Evolutionary conservation across 352 stramenopile genomes (phyloP), one percentile per base, ranked within the genome.

Genomic region (Pythium brachiatum): DNA sequence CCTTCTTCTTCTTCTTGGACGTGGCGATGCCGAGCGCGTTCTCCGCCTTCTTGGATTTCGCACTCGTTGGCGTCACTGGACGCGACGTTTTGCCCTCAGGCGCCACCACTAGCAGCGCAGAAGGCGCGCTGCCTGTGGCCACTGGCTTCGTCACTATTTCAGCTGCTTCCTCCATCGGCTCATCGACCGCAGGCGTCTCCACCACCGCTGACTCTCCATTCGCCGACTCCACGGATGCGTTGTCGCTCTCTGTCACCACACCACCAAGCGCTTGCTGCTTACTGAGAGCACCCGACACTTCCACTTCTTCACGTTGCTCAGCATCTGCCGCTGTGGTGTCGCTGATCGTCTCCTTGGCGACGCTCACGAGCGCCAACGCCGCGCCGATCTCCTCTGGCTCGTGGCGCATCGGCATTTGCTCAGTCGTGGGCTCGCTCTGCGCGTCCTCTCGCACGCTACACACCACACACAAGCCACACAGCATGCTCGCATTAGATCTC

Each of bases 1-100:
- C 69, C 54, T 68, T 64, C 39, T 62, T 73, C 57, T 78, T 79
- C 15, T 68, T 65, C 53, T 75, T 74, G 5, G 66, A 55, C 7
- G 26, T 23, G 13, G 60, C 25, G 59, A 72, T 72, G 23, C 48
- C 69, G 4, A 48, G 69, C 9, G 47, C 54, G 25, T 57, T 67
- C 16, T 66, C 34, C 13, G 48, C 43, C 27, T 41, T 57, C 18
- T 59, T 71, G 7, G 46, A 38, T 13, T 59, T 59, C 7, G 46
- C 26, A 16, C 53, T 50, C 27, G 23, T 68, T 12, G 61, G 61
- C 9, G 61, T 68, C 61, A 23, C 7, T 18, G 41, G 20, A 13
- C 41, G n/a, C 41, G 41, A 48, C 18, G 41, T 8, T 26, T 48
- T 48, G n/a, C 41, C 41, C 4, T 26, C 41, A 11, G 41, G 41